Evolutionary conservation across 139 green algal species (phyloP), one percentile per base, ranked within the genome.

Genomic region (Micromonas commoda): DNA sequence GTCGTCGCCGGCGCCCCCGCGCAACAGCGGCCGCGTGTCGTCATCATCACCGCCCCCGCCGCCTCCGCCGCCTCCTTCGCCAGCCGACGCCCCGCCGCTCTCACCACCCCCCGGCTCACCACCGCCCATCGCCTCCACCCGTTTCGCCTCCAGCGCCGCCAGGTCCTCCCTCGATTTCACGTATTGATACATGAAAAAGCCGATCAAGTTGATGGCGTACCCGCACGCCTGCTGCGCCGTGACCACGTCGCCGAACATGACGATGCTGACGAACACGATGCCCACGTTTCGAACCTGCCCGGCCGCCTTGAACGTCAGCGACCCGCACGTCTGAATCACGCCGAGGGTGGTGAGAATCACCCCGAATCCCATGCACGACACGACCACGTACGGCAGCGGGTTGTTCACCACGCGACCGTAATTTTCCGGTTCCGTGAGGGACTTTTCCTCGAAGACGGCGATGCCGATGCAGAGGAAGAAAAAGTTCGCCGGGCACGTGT

Each of bases 311-410:
- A 77, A 71, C 71, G 57, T 77, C 71, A 77, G 26, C 34, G 54
- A 77, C 2, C 57, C 71, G 28, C 57, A 77, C 19, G 28, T 69
- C 33, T 73, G n/a, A 29, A 73, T 73, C 66, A 73, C 66, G n/a
- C 66, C 66, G 1, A 73, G 32, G 2, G 66, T 73, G 2, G 31
- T 73, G 20, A 53, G n/a, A 6, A 54, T 51, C 29, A 73, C 66
- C 24, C 52, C n/a, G 53, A 73, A 73, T 21, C 66, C 66, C 20
- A 73, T 31, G 1, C 52, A n/a, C 31, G 66, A 39, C 1, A 73
- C 66, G 1, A 1, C 2, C 2, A 73, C 28, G 28, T 38, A 73
- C 31, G 66, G 66, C 66, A 26, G 53, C 32, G 66, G 66, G 53
- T 73, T 73, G 1, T 2, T 19, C 29, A 26, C 16, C 19, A 51